Conservation (phyloP, 2,329 filamentous ascomycete genomes). For the Calonectria multiphialidica region DNA sequence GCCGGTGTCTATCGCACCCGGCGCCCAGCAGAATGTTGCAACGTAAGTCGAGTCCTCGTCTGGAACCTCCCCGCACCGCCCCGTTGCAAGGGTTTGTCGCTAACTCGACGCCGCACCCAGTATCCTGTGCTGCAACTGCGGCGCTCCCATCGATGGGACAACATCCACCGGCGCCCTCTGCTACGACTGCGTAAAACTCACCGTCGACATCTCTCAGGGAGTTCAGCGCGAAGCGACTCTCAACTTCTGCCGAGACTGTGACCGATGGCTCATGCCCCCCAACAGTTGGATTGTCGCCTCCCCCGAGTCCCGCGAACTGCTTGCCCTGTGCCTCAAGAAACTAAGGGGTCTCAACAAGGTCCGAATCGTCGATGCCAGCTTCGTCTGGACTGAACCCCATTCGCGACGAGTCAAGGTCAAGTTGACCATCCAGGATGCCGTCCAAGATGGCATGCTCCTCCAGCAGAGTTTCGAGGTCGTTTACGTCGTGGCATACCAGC, state of each 20-base stretch:
- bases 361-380: constrained; percentile 93
- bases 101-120: constrained; percentile 36
- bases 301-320: constrained; percentile 90
- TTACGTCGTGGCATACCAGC: constrained; percentile 90
- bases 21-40: constrained; percentile 49
- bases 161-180: constrained; percentile 88
- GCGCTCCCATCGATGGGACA: constrained; percentile 94
- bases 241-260: constrained; percentile 94
- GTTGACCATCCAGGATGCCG: constrained; percentile 86
- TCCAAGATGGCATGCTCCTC: constrained; percentile 74
- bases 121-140: constrained; percentile 98
- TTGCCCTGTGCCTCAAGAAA: constrained; percentile 92
- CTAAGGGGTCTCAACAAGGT: constrained; percentile 89
- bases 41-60: constrained; percentile 50
- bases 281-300: constrained; percentile 86
- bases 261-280: constrained; percentile 92
- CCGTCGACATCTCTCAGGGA: constrained; percentile 90
- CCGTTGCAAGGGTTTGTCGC: not conserved
- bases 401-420: constrained; percentile 93
- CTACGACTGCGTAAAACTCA: constrained; percentile 95
- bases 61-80: constrained; percentile 24
- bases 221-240: constrained; percentile 92
- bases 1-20: constrained; percentile 52
- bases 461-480: constrained; percentile 97
- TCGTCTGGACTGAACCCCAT: constrained; percentile 99